Evolutionary conservation across 176 grass and related monocot genomes (phyloP).

Genomic region (Oropetium thomaeum): DNA sequence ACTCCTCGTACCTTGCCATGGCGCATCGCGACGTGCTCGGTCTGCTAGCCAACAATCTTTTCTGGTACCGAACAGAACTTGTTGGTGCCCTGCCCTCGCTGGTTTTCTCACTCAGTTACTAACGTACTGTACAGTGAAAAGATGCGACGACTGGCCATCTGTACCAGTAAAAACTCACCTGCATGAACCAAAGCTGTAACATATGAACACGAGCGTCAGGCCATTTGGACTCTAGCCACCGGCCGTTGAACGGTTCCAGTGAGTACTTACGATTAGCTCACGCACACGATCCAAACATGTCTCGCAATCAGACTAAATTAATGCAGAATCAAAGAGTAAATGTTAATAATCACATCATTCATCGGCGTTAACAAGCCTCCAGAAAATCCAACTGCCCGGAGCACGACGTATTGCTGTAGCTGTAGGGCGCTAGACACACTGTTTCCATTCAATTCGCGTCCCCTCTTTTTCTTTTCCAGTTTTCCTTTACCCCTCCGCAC

Average conservation of each 20-base stretch:
- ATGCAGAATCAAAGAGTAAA: neutral
- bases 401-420: neutral
- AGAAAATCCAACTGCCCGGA: constrained; percentile 9
- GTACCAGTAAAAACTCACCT: too few species aligned
- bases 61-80: neutral
- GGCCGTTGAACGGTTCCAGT: neutral
- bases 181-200: neutral
- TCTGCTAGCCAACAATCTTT: neutral
- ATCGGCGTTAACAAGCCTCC: neutral
- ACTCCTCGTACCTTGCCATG: neutral
- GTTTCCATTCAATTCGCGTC: neutral
- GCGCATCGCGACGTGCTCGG: neutral
- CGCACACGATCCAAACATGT: neutral
- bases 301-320: neutral
- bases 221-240: neutral
- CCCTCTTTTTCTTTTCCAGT: too few species aligned
- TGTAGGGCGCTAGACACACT: neutral
- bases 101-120: neutral
- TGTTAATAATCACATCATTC: neutral
- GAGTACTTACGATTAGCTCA: neutral
- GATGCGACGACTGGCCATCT: neutral
- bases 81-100: neutral
- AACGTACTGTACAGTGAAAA: too few species aligned
- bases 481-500: neutral
- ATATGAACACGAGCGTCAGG: neutral